Evolutionary conservation across 2,329 filamentous ascomycete species (phyloP), one percentile per base, ranked within the genome.

Genomic region (Phialemoniopsis sp.): DNA sequence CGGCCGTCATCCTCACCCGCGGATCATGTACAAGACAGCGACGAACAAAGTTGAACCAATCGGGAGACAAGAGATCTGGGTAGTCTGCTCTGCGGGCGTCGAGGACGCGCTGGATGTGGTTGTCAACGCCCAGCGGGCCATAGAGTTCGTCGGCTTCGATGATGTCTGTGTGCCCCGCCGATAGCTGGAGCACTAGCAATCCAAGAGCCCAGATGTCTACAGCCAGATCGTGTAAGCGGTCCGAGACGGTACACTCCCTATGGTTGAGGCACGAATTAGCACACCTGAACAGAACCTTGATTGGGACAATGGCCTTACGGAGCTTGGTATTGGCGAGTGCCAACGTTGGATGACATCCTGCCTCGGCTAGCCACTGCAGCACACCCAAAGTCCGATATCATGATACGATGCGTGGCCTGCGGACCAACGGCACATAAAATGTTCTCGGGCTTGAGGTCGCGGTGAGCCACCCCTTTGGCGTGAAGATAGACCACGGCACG

Each of bases 141-240:
- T 51, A 42, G 16, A 43, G 35, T 15, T 46, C n/a, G 12, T 51
- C 42, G 15, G 59, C 40, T 6, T 49, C 33, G 21, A 9, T 49
- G 8, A 43, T 7, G 2, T 18, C 39, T 16, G 59, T 43, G 19
- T 42, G 45, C 3, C 54, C 53, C 2, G 46, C 38, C 9, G 58
- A 35, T 7, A 63, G 43, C 32, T 58, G 58, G 2, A 75, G 42
- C 0, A 60, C 49, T 4, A 77, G 57, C 38, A 75, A 59, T 0
- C 74, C 74, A 13, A 77, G 50, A 4, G 72, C 67, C 73, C 73
- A 78, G 16, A 77, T 67, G 42, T 78, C 74, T 6, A 73, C 67
- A 1, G 59, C 37, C 39, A 62, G 13, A 45, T 51, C 38, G 52
- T 73, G 55, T 50, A 55, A 28, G 3, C 35, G 36, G 3, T 42